Percentiles rank a stretch among this genome's conserved stretches.
These are phyloP conservation scores for Claviceps sp. DNA, from an alignment of 2,329 filamentous ascomycete genomes.

Conservation along the genomic window DNA sequence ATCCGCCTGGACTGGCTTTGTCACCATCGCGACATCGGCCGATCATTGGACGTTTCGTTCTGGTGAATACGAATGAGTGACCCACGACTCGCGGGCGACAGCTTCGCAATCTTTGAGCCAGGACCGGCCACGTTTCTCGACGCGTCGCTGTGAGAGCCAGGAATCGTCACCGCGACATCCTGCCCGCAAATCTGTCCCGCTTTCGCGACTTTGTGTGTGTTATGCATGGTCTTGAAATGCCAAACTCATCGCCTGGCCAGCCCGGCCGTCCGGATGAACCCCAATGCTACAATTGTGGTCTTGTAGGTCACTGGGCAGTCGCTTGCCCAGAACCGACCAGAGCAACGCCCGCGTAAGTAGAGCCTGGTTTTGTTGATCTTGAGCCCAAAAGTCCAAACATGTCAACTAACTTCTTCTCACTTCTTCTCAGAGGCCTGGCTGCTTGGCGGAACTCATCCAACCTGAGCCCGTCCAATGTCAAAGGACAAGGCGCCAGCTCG, in stretches of 20 bases:
- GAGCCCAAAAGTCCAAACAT: not conserved
- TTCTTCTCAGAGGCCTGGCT: constrained; percentile 18
- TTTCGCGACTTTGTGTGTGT: not conserved
- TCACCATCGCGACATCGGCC: not conserved
- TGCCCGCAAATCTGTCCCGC: not conserved
- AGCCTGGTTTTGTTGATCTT: not conserved
- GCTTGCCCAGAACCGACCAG: constrained; percentile 39
- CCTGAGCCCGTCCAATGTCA: constrained; percentile 12
- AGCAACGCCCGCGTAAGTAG: constrained; percentile 35
- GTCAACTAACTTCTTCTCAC: constrained; percentile 8
- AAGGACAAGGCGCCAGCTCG: constrained; percentile 15
- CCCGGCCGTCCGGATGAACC: constrained; percentile 20
- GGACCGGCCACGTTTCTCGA: not conserved
- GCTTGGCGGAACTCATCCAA: constrained; percentile 23
- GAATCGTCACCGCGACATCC: not conserved
- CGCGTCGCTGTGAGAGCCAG: not conserved
- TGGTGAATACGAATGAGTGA: not conserved
- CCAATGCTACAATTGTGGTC: constrained; percentile 41
- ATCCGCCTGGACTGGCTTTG: not conserved
- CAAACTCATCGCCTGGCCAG: constrained; percentile 16
- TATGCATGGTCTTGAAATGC: constrained; percentile 13
- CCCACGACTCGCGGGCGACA: not conserved
- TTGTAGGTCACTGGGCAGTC: constrained; percentile 35
- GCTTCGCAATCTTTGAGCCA: not conserved
- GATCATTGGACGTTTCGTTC: not conserved